These are phyloP conservation scores for Beta lomatogona DNA, from an alignment of 179 eudicot species.

Conservation along the genomic window DNA sequence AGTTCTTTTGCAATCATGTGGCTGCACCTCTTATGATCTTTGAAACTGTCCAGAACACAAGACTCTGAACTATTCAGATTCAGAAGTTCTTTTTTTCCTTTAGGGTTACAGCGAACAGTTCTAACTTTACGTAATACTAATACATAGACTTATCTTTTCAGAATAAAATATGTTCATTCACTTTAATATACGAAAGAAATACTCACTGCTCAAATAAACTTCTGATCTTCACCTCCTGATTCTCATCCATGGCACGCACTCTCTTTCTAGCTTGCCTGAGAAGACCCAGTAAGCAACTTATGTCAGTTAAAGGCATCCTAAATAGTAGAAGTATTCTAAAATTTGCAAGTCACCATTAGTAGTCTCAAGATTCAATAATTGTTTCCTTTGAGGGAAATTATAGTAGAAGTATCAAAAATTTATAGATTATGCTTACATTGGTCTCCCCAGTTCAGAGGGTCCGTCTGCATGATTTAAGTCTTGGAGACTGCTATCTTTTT, in stretches of 20 bases:
- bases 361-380: neutral
- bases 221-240: constrained; percentile 63
- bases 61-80: constrained; percentile 3
- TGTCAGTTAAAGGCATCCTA: constrained; percentile 7
- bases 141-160: neutral
- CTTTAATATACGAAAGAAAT: constrained; percentile 5
- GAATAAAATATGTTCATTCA: neutral
- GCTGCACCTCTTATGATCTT: constrained; percentile 88
- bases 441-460: constrained; percentile 37
- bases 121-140: neutral
- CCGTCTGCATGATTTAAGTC: constrained; percentile 33
- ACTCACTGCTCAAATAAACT: constrained; percentile 83
- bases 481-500: constrained; percentile 32
- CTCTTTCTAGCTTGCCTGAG: constrained; percentile 72
- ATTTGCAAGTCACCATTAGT: neutral
- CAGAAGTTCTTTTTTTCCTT: constrained; percentile 6
- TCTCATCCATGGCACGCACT: constrained; percentile 67
- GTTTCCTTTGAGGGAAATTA: neutral
- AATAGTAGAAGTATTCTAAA: neutral
- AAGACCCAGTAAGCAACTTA: constrained; percentile 22
- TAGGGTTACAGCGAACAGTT: neutral
- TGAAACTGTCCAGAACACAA: constrained; percentile 58
- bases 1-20: constrained; percentile 89
- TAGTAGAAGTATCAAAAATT: neutral
- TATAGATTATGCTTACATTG: constrained; percentile 41